phyloP scores from a whole-genome alignment of 164 flowering plant species.

The Kalanchoe fedtschenkoi region DNA sequence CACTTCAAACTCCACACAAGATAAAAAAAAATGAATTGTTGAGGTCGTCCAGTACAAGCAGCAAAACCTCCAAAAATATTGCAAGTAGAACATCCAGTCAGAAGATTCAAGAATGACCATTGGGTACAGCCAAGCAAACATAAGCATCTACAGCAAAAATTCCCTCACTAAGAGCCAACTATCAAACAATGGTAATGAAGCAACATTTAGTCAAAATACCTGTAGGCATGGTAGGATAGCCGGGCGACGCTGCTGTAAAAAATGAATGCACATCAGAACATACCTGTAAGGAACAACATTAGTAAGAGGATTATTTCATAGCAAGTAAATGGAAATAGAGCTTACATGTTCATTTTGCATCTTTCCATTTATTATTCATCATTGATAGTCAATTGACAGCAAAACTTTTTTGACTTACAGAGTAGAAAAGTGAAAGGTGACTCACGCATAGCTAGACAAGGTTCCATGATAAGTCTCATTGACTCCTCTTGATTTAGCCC shows the following conservation, averaged over 20 bases:
- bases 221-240: constrained; percentile 96
- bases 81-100: not conserved
- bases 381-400: not conserved
- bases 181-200: not conserved
- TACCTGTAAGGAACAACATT: constrained; percentile 59
- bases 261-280: constrained; percentile 98
- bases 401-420: not conserved
- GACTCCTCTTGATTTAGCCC: constrained; percentile 93
- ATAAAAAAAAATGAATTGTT: too few species aligned
- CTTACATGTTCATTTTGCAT: not conserved
- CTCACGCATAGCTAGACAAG: constrained; percentile 98
- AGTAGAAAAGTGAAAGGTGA: constrained; percentile 9
- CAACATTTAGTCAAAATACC: constrained; percentile 31
- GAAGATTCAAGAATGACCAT: not conserved
- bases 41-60: too few species aligned
- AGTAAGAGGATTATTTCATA: not conserved
- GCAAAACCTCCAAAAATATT: too few species aligned
- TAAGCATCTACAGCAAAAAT: not conserved
- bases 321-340: not conserved
- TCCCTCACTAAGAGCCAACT: not conserved
- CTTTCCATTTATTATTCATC: not conserved
- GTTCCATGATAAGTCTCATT: constrained; percentile 96
- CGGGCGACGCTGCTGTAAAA: constrained; percentile 81
- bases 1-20: too few species aligned
- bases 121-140: not conserved